Percentiles rank a stretch among this genome's conserved stretches.
Conservation (phyloP, 164 flowering plant genomes). For the Stephania cephalantha region DNA sequence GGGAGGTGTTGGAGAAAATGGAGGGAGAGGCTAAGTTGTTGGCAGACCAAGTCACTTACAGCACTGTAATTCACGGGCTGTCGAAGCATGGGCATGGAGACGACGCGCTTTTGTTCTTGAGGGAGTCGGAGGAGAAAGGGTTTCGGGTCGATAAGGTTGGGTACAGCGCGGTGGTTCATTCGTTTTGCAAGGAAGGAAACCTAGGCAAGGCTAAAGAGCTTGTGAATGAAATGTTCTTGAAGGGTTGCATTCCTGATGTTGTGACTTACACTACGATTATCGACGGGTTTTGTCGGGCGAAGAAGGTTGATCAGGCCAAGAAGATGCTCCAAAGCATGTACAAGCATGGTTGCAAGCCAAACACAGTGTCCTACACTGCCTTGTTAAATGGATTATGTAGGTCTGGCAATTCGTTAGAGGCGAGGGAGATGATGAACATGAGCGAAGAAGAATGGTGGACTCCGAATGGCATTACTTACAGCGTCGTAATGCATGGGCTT, state of each 20-base stretch:
- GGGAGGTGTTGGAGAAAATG: conserved; percentile 72
- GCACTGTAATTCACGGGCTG: conserved; percentile 59
- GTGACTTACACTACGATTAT: conserved; percentile 81
- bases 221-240: conserved; percentile 63
- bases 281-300: conserved; percentile 60
- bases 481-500: conserved; percentile 84
- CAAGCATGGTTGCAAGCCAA: conserved; percentile 82
- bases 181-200: conserved; percentile 57
- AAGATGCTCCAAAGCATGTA: conserved; percentile 67
- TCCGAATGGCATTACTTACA: conserved; percentile 80
- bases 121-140: conserved; percentile 65
- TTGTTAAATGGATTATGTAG: conserved; percentile 71
- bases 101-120: conserved; percentile 62
- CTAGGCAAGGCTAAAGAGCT: conserved; percentile 68
- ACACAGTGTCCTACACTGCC: conserved; percentile 74
- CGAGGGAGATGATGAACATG: conserved; percentile 64
- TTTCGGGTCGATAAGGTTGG: conserved; percentile 73
- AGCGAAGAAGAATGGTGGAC: conserved; percentile 87
- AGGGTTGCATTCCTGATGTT: conserved; percentile 80
- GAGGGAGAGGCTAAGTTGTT: conserved; percentile 37
- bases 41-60: conserved; percentile 78
- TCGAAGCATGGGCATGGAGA: conserved; percentile 74
- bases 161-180: conserved; percentile 65
- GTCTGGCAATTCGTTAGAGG: conserved; percentile 64
- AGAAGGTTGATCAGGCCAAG: conserved; percentile 73